Percentiles rank a stretch among this genome's conserved stretches.
These are phyloP conservation scores for Pyrenochaeta sp. DNA, from an alignment of 2,329 filamentous ascomycete genomes.

Conservation along the genomic window DNA sequence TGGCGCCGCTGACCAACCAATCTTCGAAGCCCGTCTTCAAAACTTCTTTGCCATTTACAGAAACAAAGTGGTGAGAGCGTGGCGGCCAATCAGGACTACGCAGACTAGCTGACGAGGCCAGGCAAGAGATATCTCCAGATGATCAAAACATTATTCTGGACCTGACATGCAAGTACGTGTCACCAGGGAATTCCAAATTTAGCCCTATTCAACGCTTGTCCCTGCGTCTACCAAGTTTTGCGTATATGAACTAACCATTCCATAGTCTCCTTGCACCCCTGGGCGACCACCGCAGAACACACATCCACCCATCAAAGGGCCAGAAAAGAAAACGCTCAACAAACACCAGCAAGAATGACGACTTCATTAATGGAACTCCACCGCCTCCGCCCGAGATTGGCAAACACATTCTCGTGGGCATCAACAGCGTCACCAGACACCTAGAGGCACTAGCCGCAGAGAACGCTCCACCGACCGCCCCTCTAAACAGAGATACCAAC, in stretches of 20 bases:
- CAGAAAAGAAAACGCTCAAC: slow-evolving; percentile 54
- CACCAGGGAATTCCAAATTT: slow-evolving; percentile 4
- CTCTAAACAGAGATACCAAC: slow-evolving; percentile 2
- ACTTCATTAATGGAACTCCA: slow-evolving; percentile 8
- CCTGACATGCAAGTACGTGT: slow-evolving; percentile 69
- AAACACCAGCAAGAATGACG: slow-evolving; percentile 4
- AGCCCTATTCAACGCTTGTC: no score
- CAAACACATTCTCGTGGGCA: slow-evolving; percentile 68
- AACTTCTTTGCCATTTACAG: slow-evolving; percentile 70
- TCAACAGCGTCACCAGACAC: slow-evolving; percentile 68
- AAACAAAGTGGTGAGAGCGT: slow-evolving; percentile 63
- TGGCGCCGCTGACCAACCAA: slow-evolving; percentile 35
- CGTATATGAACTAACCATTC: not conserved
- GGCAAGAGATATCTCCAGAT: slow-evolving; percentile 66
- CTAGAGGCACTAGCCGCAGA: slow-evolving; percentile 58
- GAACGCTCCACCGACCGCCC: slow-evolving; percentile 19
- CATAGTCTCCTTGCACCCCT: slow-evolving; percentile 68
- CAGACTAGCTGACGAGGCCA: slow-evolving; percentile 43
- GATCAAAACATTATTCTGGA: slow-evolving; percentile 72
- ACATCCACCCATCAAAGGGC: slow-evolving; percentile 67
- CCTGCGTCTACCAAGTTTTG: no score
- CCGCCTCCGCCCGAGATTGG: slow-evolving; percentile 59
- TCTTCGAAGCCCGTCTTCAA: slow-evolving; percentile 65
- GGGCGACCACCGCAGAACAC: slow-evolving; percentile 65
- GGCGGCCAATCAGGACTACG: not conserved